These are phyloP conservation scores for Arbutus unedo DNA, from an alignment of 148 eudicot species.

Conservation along the genomic window DNA sequence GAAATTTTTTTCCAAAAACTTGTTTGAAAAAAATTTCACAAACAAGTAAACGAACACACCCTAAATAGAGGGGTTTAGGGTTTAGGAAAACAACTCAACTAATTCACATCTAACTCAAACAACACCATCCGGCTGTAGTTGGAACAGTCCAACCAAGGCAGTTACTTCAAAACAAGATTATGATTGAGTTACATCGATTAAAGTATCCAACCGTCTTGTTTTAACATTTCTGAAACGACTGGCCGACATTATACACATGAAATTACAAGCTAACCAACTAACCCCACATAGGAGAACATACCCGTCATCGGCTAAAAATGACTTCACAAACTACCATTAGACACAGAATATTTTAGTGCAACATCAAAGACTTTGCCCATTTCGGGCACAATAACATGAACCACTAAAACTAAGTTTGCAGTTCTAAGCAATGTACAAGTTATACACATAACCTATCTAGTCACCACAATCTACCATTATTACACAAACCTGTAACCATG, in stretches of 20 bases:
- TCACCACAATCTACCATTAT: not conserved
- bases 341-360: not conserved
- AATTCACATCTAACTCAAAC: not conserved
- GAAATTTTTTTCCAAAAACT: too few species aligned
- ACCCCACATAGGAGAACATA: not conserved
- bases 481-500: conserved; percentile 1
- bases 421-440: conserved; percentile 4
- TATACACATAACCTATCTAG: not conserved
- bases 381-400: not conserved
- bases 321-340: conserved; percentile 1
- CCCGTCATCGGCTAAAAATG: not conserved
- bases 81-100: too few species aligned
- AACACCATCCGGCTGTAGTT: not conserved
- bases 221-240: not conserved
- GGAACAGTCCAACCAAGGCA: not conserved
- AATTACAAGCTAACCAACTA: not conserved
- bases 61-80: too few species aligned
- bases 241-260: not conserved
- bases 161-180: not conserved
- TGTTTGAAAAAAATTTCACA: too few species aligned
- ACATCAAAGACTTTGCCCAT: conserved; percentile 6
- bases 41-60: too few species aligned
- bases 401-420: not conserved
- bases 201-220: not conserved
- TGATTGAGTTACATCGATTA: not conserved